These are phyloP conservation scores for Stephania yunnanensis DNA, from an alignment of 164 flowering plant genomes.

Conservation along the genomic window DNA sequence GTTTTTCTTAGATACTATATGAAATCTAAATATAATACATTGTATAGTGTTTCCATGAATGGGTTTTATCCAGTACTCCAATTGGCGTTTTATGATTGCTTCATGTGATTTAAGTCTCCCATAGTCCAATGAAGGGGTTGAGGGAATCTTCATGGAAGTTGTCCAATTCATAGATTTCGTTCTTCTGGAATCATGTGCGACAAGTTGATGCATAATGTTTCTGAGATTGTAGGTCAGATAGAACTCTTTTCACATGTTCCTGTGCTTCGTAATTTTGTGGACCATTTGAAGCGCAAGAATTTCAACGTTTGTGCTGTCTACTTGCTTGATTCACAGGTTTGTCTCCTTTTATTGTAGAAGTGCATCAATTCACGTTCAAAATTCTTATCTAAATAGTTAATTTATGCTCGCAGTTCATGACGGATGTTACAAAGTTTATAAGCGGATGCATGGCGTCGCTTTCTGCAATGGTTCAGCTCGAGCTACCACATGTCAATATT, in stretches of 20 bases:
- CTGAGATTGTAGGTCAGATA: constrained; percentile 57
- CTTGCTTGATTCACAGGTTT: constrained; percentile 95
- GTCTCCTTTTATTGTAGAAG: constrained; percentile 6
- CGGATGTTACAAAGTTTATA: constrained; percentile 96
- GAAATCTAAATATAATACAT: not conserved
- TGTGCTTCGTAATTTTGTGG: constrained; percentile 80
- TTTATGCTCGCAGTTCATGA: constrained; percentile 52
- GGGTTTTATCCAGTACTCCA: not conserved
- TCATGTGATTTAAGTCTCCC: not conserved
- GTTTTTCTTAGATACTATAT: not conserved
- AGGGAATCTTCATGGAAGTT: not conserved
- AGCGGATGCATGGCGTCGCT: constrained; percentile 98
- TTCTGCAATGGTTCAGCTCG: constrained; percentile 96
- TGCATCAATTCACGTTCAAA: not conserved
- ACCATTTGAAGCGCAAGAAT: constrained; percentile 75
- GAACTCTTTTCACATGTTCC: constrained; percentile 90
- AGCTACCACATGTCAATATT: constrained; percentile 86
- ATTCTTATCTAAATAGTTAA: not conserved
- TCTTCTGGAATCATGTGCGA: not conserved
- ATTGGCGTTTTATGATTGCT: not conserved
- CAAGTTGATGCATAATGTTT: not conserved
- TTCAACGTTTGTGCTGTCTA: constrained; percentile 93
- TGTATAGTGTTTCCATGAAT: not conserved
- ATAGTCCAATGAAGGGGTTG: not conserved
- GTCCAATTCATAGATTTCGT: not conserved